Percentiles rank a stretch among this genome's conserved stretches.
phyloP scores from a whole-genome alignment of 2,329 filamentous ascomycete species.

The Rachicladosporium sp. region DNA sequence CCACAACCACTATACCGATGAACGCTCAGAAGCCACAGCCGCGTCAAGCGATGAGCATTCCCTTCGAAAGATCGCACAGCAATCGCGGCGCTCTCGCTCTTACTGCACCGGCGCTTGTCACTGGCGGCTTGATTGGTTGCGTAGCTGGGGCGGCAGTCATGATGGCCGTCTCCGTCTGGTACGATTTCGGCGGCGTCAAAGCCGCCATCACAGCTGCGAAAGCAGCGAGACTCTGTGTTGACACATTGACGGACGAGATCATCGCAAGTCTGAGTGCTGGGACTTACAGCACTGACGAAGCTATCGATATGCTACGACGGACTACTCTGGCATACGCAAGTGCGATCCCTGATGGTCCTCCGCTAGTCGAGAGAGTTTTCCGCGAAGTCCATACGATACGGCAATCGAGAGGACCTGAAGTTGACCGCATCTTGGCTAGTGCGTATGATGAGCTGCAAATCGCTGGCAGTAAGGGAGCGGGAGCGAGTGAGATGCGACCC shows the following conservation, averaged over 20 bases:
- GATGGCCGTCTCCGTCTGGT: constrained; percentile 15
- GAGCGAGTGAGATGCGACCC: constrained; percentile 10
- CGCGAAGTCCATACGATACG: constrained; percentile 16
- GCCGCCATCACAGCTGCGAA: constrained; percentile 16
- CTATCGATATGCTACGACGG: constrained; percentile 18
- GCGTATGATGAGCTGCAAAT: constrained; percentile 12
- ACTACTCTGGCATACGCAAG: constrained; percentile 18
- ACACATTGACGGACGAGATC: constrained; percentile 18
- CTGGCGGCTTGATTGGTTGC: constrained; percentile 18
- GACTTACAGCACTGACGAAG: constrained; percentile 19
- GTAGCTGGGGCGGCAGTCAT: constrained; percentile 16
- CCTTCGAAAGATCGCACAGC: neutral
- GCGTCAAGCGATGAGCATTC: neutral
- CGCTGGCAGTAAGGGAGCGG: constrained; percentile 11
- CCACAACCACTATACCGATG: neutral
- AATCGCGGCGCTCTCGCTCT: constrained; percentile 7
- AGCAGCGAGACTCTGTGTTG: constrained; percentile 15
- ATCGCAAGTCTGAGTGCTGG: constrained; percentile 17
- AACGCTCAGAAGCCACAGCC: neutral
- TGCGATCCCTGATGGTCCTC: constrained; percentile 15
- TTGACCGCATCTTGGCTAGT: constrained; percentile 14
- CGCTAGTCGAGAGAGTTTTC: constrained; percentile 17
- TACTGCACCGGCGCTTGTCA: constrained; percentile 13
- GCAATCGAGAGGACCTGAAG: constrained; percentile 14
- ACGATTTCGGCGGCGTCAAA: constrained; percentile 14